Evolutionary conservation across 1,284 basidiomycete species (phyloP), one percentile per base, ranked within the genome.

Genomic region (Porogramme epimiltina): DNA sequence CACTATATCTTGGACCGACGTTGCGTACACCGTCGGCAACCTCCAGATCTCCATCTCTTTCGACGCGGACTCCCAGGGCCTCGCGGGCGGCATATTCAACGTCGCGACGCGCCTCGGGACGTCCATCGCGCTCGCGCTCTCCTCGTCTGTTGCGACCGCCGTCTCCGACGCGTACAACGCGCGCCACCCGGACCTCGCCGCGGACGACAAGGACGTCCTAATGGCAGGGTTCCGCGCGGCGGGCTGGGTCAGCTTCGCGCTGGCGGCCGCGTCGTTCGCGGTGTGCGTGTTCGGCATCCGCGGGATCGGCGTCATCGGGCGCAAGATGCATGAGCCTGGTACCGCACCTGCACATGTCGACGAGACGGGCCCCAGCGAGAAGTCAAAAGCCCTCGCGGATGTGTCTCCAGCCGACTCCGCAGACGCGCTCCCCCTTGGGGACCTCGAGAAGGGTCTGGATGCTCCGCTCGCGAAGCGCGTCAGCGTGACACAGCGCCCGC

Each of bases 81-180:
- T 74, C 24, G 67, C 71, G 0, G 71, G 71, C 13, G 67, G 70
- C 16, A 60, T 73, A 31, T 73, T 72, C 62, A 72, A 65, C 52
- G 69, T 73, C 33, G 66, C 70, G 15, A 70, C 66, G 11, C 62
- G 71, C 68, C 55, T 72, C 26, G 71, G 70, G 33, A 72, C 70
- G 1, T 70, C 71, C 10, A 47, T 72, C 22, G 69, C 69, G 10
- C 61, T 73, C n/a, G 68, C 70, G 3, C 51, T 72, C 18, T 63
- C 66, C 2, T 69, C 69, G 3, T 65, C 62, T 36, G 65, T 73
- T 18, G 61, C 69, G 2, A 64, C 60, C 36, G 59, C 67, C 3
- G 58, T 66, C n/a, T 68, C 70, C 4, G 40, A 60, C 23, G 58
- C 56, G 38, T 68, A 64, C 55, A 58, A 56, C 36, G 47, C 28